Percentiles rank a stretch among this genome's conserved stretches.
Conservation (phyloP, 441 rosid genomes). For the Daphne laureola region DNA sequence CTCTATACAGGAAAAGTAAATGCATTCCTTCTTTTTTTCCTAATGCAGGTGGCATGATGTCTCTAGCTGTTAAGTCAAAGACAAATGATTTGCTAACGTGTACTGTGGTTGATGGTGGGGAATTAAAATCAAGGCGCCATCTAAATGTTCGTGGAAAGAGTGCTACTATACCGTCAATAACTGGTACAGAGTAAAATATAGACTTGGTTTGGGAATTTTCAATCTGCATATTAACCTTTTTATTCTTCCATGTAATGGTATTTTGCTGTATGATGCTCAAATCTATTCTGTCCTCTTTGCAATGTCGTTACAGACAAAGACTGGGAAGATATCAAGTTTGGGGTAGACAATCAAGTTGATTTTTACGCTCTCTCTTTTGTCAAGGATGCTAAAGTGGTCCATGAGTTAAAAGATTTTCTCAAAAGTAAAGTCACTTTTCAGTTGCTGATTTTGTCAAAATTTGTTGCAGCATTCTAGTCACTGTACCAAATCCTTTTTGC, state of each 20-base stretch:
- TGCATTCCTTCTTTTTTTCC: neutral
- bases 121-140: slow-evolving; percentile 91
- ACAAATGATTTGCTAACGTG: slow-evolving; percentile 66
- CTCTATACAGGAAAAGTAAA: neutral
- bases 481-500: slow-evolving; percentile 15
- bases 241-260: too few relatives aligned
- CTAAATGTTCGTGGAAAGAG: slow-evolving; percentile 95
- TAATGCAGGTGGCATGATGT: slow-evolving; percentile 92
- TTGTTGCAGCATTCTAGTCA: too few relatives aligned
- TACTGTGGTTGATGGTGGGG: slow-evolving; percentile 81
- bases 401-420: slow-evolving; percentile 79
- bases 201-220: too few relatives aligned
- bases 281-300: neutral
- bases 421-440: slow-evolving; percentile 31
- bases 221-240: too few relatives aligned
- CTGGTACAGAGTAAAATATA: slow-evolving; percentile 35
- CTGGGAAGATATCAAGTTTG: slow-evolving; percentile 98
- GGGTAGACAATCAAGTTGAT: slow-evolving; percentile 97
- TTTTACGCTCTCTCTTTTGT: slow-evolving; percentile 95
- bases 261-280: neutral
- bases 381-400: slow-evolving; percentile 92
- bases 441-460: neutral
- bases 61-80: slow-evolving; percentile 78
- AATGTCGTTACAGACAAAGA: slow-evolving; percentile 55
- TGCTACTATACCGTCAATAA: slow-evolving; percentile 90